Conservation (phyloP, 2,329 filamentous ascomycete species). For the Venturia carpophila region DNA sequence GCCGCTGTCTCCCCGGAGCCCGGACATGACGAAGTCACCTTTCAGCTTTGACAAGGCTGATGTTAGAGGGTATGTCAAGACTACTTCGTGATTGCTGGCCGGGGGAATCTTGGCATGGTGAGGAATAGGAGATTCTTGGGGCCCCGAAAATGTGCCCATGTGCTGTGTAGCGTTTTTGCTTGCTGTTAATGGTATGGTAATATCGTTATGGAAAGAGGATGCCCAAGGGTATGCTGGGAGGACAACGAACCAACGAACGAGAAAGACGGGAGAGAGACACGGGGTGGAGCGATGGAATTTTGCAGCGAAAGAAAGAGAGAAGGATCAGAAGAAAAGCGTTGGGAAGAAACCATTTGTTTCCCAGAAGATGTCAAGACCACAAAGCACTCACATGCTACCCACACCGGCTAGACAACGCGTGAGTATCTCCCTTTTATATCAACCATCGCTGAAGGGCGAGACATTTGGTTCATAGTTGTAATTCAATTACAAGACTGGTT, state of each 20-base stretch:
- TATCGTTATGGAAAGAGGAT: neutral
- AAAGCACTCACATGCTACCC: neutral
- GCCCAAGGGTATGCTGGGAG: neutral
- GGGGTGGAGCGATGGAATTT: neutral
- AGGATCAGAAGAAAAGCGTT: neutral
- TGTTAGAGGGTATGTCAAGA: constrained; percentile 26
- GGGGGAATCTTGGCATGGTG: neutral
- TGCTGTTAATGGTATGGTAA: neutral
- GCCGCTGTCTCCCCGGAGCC: constrained; percentile 76
- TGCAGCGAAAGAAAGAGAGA: neutral
- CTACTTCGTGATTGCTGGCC: neutral
- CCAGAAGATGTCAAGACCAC: neutral
- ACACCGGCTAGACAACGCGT: neutral
- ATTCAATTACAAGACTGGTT: neutral
- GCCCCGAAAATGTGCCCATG: neutral
- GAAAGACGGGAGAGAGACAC: neutral
- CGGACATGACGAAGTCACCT: constrained; percentile 76
- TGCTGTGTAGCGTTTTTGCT: neutral
- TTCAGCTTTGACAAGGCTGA: constrained; percentile 55
- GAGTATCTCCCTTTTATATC: neutral
- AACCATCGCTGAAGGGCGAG: neutral
- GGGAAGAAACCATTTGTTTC: neutral
- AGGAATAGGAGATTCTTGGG: neutral
- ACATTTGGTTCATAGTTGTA: neutral
- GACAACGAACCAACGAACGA: neutral